A percentile compares a stretch with the other conserved stretches of the same genome.
Conservation (phyloP, 2,329 filamentous ascomycete genomes). For the Cadophora gregata region DNA sequence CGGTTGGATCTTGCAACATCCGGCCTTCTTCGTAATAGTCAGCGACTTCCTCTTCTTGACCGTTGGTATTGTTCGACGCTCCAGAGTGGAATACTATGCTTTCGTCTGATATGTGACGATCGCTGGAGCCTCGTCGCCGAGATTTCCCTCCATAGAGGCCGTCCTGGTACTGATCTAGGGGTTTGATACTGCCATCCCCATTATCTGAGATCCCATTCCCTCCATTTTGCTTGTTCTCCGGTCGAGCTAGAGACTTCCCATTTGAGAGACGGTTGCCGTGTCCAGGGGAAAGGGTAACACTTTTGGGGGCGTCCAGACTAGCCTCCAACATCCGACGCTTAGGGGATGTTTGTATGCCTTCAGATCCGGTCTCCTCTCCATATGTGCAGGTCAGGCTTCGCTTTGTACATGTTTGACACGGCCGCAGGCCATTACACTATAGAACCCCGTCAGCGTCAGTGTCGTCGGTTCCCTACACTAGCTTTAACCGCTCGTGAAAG, state of each 20-base stretch:
- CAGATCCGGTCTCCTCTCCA: constrained; percentile 42
- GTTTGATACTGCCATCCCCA: background rate
- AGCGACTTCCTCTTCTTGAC: constrained; percentile 59
- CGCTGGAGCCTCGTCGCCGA: background rate
- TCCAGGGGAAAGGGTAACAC: no score
- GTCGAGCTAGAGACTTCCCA: background rate
- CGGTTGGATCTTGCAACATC: constrained; percentile 65
- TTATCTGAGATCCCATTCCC: background rate
- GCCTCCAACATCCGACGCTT: constrained; percentile 38
- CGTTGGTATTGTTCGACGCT: constrained; percentile 42
- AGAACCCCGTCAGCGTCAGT: background rate
- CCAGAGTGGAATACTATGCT: background rate
- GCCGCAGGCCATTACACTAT: constrained; percentile 47
- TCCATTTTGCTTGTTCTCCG: background rate
- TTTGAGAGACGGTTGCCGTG: background rate
- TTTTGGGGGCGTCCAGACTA: background rate
- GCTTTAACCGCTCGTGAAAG: background rate
- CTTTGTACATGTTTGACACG: constrained; percentile 64
- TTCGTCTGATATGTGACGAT: background rate
- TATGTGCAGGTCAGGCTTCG: constrained; percentile 55
- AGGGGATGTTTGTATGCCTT: constrained; percentile 41
- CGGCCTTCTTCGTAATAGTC: constrained; percentile 57
- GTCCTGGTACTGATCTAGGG: background rate
- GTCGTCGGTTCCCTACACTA: background rate
- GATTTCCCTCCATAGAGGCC: background rate